phyloP scores from a whole-genome alignment of 306 rosid species.

The Castanea mollissima region DNA sequence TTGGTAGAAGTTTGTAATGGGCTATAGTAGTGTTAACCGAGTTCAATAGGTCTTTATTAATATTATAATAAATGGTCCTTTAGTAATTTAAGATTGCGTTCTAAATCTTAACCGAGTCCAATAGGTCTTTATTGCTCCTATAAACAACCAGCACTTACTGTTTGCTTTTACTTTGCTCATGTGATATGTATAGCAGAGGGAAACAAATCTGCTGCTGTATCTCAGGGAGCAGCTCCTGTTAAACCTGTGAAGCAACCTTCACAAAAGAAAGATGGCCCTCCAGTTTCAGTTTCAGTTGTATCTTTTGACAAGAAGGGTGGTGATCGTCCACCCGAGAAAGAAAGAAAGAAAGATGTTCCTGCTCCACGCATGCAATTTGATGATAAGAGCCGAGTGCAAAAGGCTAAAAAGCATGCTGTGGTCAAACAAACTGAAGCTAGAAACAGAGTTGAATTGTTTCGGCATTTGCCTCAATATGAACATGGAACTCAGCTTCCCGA shows the following conservation, averaged over 20 bases:
- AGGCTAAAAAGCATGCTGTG: conserved; percentile 71
- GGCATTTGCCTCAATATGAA: conserved; percentile 90
- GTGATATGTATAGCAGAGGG: conserved; percentile 41
- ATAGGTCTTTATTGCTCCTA: too few relatives aligned
- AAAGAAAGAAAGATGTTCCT: conserved; percentile 82
- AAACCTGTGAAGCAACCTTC: conserved; percentile 55
- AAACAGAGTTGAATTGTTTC: conserved; percentile 81
- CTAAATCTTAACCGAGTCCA: too few relatives aligned
- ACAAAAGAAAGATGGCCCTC: conserved; percentile 49
- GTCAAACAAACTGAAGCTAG: conserved; percentile 76
- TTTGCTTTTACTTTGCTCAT: conserved; percentile 13
- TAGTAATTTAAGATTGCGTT: too few relatives aligned
- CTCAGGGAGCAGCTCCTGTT: conserved; percentile 26
- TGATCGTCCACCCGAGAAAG: conserved; percentile 62
- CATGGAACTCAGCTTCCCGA: conserved; percentile 68
- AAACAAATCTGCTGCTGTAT: conserved; percentile 37
- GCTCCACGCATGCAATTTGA: conserved; percentile 85
- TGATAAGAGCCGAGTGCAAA: conserved; percentile 64
- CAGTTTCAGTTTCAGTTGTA: conserved; percentile 18
- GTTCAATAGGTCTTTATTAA: neutral
- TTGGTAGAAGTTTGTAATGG: neutral
- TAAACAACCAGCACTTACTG: too few relatives aligned
- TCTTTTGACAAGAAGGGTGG: conserved; percentile 58
- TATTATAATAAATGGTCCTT: too few relatives aligned
- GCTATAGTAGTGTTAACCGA: neutral